phyloP scores from a whole-genome alignment of 2,329 filamentous ascomycete species.

The Tolypocladium amazonense region DNA sequence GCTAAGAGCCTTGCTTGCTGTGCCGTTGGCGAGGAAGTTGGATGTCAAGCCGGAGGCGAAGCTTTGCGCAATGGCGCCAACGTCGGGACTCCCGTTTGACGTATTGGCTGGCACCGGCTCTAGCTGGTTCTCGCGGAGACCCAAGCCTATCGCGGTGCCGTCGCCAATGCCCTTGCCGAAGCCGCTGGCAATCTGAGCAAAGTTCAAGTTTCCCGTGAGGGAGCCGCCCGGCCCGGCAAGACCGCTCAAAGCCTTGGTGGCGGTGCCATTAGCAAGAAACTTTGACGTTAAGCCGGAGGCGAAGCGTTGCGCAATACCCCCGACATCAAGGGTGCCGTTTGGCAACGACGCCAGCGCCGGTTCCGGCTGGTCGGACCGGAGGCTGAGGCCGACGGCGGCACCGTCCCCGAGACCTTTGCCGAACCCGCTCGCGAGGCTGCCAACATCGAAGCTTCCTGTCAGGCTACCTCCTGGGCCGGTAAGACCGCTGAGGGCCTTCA shows the following conservation, averaged over 20 bases:
- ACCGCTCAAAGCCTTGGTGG: not conserved
- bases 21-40: not conserved
- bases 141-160: slow-evolving; percentile 1
- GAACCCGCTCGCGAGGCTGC: not conserved
- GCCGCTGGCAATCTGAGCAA: not conserved
- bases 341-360: not conserved
- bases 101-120: not conserved
- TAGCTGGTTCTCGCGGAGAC: not conserved
- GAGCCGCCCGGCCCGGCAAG: not conserved
- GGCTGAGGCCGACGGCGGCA: not conserved
- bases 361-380: not conserved
- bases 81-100: not conserved
- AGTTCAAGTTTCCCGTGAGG: not conserved
- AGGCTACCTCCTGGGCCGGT: not conserved
- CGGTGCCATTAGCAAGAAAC: not conserved
- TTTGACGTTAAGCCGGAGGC: not conserved
- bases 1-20: not conserved
- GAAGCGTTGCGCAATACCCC: slow-evolving; percentile 3
- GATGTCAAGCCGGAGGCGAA: not conserved
- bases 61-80: slow-evolving; percentile 3
- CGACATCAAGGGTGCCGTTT: not conserved
- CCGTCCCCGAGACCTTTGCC: not conserved
- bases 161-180: slow-evolving; percentile 2
- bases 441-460: not conserved
- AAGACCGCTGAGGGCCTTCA: not conserved